Evolutionary conservation across 1,139 yeast species (phyloP), one percentile per base, ranked within the genome.

Genomic region (Protomyces pachydermus): DNA sequence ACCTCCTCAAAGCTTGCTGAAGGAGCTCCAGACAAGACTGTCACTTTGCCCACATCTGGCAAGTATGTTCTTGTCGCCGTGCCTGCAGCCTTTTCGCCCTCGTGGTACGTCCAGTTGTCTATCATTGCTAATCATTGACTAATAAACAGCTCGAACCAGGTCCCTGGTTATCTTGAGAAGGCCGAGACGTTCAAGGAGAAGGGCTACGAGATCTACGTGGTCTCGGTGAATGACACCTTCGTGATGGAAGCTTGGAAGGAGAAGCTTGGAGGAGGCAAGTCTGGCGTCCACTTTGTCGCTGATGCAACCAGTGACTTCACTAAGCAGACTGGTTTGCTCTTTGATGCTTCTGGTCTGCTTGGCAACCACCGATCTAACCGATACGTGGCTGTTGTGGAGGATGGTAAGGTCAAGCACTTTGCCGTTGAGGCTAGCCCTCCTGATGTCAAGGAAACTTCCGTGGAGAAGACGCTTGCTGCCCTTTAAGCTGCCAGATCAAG

Each of bases 11-110:
- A 57, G 25, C 64, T 64, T 28, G 42, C 61, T 51, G 66, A 64
- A 53, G 20, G 54, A 54, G 51, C 46, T 16, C 66, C 66, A 18
- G 56, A 60, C 56, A 52, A 64, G 46, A 55, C 50, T 16, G 50
- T 64, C 28, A 52, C 61, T 3, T 35, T 64, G 55, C 64, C 66
- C 2, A 16, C 56, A 34, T 45, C 55, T 6, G 66, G 64, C 20
- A 64, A 64, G 50, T 32, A 48, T 20, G 35, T 90, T 50, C 76
- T 90, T 63, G 81, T 90, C 58, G 96, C 95, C 62, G 89, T 90
- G 53, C 97, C 97, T 54, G 97, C 96, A 23, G 96, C 97, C 0
- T 90, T 86, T 72, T 86, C 95, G 2, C 91, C 95, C 55, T 93
- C 90, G 9, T 42, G 48, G 48, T 42, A 16, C 12, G 48, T 42